Conservation (phyloP, 169 alveolate species). For the Cyclospora cayetanensis region DNA sequence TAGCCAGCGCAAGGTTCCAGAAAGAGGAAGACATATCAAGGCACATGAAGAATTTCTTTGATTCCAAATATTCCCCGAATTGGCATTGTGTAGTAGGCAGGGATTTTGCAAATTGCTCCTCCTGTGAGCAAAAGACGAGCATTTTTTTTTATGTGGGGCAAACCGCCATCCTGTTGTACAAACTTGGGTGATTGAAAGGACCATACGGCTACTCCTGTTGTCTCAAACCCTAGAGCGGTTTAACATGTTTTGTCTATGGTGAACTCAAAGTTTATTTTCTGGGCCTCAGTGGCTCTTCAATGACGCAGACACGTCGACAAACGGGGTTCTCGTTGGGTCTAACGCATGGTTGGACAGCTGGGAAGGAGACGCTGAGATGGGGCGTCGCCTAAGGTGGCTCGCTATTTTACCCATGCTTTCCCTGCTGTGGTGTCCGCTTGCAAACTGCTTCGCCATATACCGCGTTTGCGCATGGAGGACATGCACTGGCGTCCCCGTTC, state of each 20-base stretch:
- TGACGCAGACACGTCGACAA: neutral
- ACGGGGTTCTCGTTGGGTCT: neutral
- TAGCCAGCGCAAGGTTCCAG: conserved; percentile 70
- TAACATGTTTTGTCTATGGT: neutral
- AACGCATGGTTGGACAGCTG: neutral
- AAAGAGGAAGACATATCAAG: conserved; percentile 88
- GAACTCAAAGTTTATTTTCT: neutral
- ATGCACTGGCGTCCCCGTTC: neutral
- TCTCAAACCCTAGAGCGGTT: neutral
- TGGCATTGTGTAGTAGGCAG: conserved; percentile 96
- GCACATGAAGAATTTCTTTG: conserved; percentile 88
- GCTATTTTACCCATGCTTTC: neutral
- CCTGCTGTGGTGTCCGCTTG: neutral
- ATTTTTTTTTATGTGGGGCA: conserved; percentile 92
- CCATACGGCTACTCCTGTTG: neutral
- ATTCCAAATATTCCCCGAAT: conserved; percentile 89
- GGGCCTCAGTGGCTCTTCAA: conserved; percentile 26
- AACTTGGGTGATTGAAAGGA: conserved; percentile 33
- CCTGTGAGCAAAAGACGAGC: conserved; percentile 88
- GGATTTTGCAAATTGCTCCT: conserved; percentile 88
- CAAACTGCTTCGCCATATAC: neutral
- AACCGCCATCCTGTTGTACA: conserved; percentile 83
- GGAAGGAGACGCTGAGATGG: neutral
- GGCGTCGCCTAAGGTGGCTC: neutral
- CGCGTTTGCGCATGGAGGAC: conserved; percentile 2